A percentile compares a stretch with the other conserved stretches of the same genome.
phyloP scores from a whole-genome alignment of 139 green algal species.

The Chlamydomonas sphaeroides region DNA sequence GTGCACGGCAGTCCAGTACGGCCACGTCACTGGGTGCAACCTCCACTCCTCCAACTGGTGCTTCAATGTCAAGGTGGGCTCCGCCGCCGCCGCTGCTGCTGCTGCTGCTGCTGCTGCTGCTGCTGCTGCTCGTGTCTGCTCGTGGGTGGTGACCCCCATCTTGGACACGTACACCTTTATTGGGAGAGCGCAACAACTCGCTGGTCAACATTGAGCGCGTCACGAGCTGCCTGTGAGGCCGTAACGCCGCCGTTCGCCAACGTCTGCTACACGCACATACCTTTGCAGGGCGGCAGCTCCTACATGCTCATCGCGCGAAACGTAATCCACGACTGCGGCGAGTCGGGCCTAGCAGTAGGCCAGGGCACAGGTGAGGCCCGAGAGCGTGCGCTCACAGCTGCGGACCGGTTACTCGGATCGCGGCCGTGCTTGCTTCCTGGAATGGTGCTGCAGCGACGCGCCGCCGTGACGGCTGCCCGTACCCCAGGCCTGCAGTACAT shows the following conservation, averaged over 20 bases:
- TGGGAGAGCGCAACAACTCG: too few relatives aligned
- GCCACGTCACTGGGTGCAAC: constrained; percentile 20
- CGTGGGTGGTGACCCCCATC: too few relatives aligned
- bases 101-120: too few relatives aligned
- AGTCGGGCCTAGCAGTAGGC: constrained; percentile 1
- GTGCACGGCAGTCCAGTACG: constrained; percentile 52
- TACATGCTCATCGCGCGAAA: constrained; percentile 24
- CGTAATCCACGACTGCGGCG: constrained; percentile 5
- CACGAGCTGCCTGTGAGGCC: too few relatives aligned
- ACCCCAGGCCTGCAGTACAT: constrained; percentile 44
- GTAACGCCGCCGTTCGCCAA: too few relatives aligned
- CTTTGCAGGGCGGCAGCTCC: constrained; percentile 14
- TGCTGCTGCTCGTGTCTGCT: too few relatives aligned
- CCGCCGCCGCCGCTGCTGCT: too few relatives aligned
- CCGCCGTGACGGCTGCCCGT: background rate
- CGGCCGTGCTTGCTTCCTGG: background rate
- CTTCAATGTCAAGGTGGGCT: too few relatives aligned
- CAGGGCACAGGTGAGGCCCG: background rate
- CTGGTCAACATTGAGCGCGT: too few relatives aligned
- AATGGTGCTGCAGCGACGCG: background rate
- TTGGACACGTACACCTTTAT: too few relatives aligned
- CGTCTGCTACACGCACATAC: background rate
- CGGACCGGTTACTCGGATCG: too few relatives aligned
- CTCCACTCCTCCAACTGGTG: constrained; percentile 44
- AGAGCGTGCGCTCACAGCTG: too few relatives aligned